phyloP scores from a whole-genome alignment of 352 stramenopile genomes.

The Globisporangium viniferum region DNA sequence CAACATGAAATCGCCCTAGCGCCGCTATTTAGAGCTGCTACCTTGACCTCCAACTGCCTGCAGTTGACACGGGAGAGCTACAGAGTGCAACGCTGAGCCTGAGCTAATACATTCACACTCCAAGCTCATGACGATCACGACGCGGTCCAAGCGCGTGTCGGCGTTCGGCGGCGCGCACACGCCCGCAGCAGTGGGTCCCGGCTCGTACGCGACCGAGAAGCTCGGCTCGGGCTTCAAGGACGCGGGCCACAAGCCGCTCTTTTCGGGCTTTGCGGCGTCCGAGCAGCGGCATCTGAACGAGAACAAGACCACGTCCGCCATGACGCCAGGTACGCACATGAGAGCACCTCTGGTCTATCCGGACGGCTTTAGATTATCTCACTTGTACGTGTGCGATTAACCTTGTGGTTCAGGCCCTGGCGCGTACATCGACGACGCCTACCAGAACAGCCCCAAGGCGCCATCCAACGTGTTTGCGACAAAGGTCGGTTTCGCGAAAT shows the following conservation, averaged over 20 bases:
- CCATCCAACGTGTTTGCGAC: slow-evolving; percentile 68
- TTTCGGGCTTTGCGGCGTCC: slow-evolving; percentile 70
- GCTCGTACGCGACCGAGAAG: slow-evolving; percentile 57
- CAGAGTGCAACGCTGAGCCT: not conserved
- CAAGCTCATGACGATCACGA: slow-evolving; percentile 67
- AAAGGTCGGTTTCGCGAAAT: slow-evolving; percentile 25
- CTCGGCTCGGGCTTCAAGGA: slow-evolving; percentile 47
- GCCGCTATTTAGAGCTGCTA: not conserved
- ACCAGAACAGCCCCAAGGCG: slow-evolving; percentile 15
- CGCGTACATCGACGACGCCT: slow-evolving; percentile 39
- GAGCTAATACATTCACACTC: not conserved
- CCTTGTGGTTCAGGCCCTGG: slow-evolving; percentile 36
- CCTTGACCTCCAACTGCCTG: not conserved
- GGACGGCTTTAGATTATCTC: not conserved
- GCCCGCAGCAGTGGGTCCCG: slow-evolving; percentile 55
- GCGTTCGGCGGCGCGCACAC: slow-evolving; percentile 45
- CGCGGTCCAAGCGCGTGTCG: slow-evolving; percentile 70
- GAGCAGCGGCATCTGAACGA: slow-evolving; percentile 75
- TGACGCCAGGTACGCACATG: slow-evolving; percentile 42
- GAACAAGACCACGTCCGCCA: slow-evolving; percentile 75
- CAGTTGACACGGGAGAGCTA: not conserved
- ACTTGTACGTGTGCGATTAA: not conserved
- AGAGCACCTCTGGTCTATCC: not conserved
- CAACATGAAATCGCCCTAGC: not conserved
- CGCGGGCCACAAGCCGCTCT: slow-evolving; percentile 28